Percentiles rank a stretch among this genome's conserved stretches.
These are phyloP conservation scores for Lactifluus volemus DNA, from an alignment of 768 basidiomycete genomes.

Conservation along the genomic window DNA sequence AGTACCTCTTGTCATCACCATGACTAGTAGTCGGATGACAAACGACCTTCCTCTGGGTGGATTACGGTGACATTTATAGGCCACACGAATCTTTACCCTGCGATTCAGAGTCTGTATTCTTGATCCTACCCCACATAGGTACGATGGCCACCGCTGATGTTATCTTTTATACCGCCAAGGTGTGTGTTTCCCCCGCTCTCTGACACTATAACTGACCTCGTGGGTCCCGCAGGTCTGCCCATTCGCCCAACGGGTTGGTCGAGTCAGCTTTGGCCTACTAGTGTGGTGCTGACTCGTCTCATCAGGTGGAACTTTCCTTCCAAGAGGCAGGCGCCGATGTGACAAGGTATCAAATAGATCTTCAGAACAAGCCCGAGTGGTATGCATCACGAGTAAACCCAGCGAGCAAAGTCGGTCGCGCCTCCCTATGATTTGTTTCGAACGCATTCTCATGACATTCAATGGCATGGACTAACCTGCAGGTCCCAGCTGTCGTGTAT, in stretches of 20 bases:
- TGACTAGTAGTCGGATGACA: no score
- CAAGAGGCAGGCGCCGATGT: slow-evolving; percentile 42
- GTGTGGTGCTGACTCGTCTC: neutral
- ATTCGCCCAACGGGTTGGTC: slow-evolving; percentile 42
- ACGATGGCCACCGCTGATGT: slow-evolving; percentile 21
- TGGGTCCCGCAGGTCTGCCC: slow-evolving; percentile 37
- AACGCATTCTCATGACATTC: neutral
- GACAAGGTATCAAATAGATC: slow-evolving; percentile 44
- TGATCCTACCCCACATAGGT: neutral
- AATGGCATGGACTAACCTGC: neutral
- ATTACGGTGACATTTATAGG: neutral
- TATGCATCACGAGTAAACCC: slow-evolving; percentile 53
- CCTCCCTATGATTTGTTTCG: no score
- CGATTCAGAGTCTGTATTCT: neutral
- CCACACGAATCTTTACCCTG: neutral
- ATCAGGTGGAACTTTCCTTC: slow-evolving; percentile 48
- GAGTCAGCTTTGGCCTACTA: no score
- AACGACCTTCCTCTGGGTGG: no score
- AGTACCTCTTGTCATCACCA: no score
- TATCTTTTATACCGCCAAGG: slow-evolving; percentile 33
- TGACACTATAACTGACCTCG: neutral
- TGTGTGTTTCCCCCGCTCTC: neutral
- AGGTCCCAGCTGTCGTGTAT: slow-evolving; percentile 53
- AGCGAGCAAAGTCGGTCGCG: slow-evolving; percentile 42
- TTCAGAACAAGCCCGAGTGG: slow-evolving; percentile 60